A percentile compares a stretch with the other conserved stretches of the same genome.
Evolutionary conservation across 805 yeast species (phyloP).

Genomic region (Wilhelminamyces savonicus): DNA sequence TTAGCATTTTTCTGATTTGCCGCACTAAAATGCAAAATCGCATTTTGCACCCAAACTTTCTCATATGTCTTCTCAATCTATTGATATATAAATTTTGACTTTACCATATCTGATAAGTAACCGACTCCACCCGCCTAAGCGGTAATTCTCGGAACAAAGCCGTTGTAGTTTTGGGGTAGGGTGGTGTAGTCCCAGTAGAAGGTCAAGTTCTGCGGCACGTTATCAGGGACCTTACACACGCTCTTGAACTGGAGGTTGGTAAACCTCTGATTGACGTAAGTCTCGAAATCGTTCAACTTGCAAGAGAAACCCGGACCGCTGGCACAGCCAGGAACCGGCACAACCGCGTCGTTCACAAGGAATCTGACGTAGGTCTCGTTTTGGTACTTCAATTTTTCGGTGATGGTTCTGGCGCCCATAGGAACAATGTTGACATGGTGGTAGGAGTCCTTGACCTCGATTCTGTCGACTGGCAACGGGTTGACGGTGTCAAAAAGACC

Average conservation of each 20-base stretch:
- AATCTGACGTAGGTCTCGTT: conserved; percentile 39
- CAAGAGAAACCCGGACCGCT: conserved; percentile 52
- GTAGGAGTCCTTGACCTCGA: conserved; percentile 17
- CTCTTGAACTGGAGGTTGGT: not conserved
- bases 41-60: too few relatives aligned
- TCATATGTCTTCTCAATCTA: too few relatives aligned
- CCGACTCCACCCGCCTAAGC: too few relatives aligned
- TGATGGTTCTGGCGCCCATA: conserved; percentile 46
- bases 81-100: too few relatives aligned
- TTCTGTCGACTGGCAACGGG: conserved; percentile 5
- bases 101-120: too few relatives aligned
- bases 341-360: conserved; percentile 48
- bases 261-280: not conserved
- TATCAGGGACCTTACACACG: conserved; percentile 9
- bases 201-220: conserved; percentile 9
- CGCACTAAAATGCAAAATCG: too few relatives aligned
- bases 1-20: too few relatives aligned
- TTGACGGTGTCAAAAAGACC: conserved; percentile 5
- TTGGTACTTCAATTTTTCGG: conserved; percentile 45
- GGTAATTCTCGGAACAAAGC: conserved; percentile 1
- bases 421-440: conserved; percentile 42
- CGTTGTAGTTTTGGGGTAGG: too few relatives aligned
- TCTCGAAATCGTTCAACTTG: conserved; percentile 7
- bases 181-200: conserved; percentile 20
- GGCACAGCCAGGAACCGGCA: conserved; percentile 42